These are phyloP conservation scores for Boletellus ananiceps DNA, from an alignment of 768 basidiomycete species.

Conservation along the genomic window DNA sequence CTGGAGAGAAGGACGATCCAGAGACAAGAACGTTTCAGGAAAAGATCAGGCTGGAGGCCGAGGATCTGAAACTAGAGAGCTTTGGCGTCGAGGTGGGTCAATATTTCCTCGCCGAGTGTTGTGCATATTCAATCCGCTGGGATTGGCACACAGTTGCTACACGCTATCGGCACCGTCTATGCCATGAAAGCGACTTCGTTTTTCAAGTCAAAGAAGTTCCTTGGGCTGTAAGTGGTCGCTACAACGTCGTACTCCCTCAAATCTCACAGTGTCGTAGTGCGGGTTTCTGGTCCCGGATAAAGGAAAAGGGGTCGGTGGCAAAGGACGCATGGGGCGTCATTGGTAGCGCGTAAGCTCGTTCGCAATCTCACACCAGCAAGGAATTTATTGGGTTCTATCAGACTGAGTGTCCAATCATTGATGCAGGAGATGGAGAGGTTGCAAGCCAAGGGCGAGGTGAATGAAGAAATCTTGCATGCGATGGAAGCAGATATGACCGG, in stretches of 20 bases:
- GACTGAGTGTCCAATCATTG: constrained; percentile 24
- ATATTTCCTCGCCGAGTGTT: background rate
- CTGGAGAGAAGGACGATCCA: constrained; percentile 73
- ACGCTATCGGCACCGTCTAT: constrained; percentile 89
- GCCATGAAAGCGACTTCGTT: constrained; percentile 90
- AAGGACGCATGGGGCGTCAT: constrained; percentile 98
- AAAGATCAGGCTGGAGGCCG: constrained; percentile 77
- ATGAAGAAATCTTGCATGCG: constrained; percentile 79
- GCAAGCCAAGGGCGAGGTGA: constrained; percentile 83
- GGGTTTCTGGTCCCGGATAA: constrained; percentile 89
- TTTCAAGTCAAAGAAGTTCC: constrained; percentile 86
- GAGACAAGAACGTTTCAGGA: constrained; percentile 79
- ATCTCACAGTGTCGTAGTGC: constrained; percentile 41
- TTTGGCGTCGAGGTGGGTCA: constrained; percentile 87
- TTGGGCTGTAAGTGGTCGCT: constrained; percentile 67
- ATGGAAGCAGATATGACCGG: constrained; percentile 92
- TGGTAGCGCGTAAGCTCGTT: constrained; percentile 75
- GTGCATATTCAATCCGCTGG: constrained; percentile 1
- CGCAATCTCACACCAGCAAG: constrained; percentile 43
- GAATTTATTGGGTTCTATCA: constrained; percentile 43
- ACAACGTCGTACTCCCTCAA: constrained; percentile 1
- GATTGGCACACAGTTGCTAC: constrained; percentile 53
- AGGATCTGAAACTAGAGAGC: constrained; percentile 94
- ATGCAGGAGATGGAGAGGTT: constrained; percentile 83
- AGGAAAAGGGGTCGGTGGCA: constrained; percentile 88